Percentiles rank a stretch among this genome's conserved stretches.
Conservation (phyloP, 2,329 filamentous ascomycete species). For the Claviceps citrina region DNA sequence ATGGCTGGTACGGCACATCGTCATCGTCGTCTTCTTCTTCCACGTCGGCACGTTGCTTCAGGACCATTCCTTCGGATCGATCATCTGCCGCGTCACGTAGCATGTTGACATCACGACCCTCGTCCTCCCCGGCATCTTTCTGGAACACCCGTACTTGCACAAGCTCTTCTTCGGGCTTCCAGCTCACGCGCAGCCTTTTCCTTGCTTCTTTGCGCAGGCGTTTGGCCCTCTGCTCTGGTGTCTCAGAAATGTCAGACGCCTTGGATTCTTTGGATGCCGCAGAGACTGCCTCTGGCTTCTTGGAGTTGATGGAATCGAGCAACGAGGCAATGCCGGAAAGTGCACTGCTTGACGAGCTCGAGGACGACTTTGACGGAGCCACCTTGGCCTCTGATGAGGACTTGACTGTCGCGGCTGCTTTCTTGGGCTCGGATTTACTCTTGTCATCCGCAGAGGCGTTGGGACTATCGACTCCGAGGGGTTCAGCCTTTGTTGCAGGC, state of each 20-base stretch:
- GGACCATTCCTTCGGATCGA: conserved; percentile 55
- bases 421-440: conserved; percentile 16
- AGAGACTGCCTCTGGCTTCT: conserved; percentile 23
- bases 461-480: conserved; percentile 12
- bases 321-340: conserved; percentile 38
- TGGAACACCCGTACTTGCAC: conserved; percentile 54
- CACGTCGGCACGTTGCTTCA: conserved; percentile 36
- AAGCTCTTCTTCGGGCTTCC: conserved; percentile 52
- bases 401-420: conserved; percentile 9
- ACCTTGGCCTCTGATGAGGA: conserved; percentile 16
- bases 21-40: conserved; percentile 44
- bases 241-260: conserved; percentile 42
- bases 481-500: conserved; percentile 23
- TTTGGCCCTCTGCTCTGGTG: conserved; percentile 49
- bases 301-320: conserved; percentile 33
- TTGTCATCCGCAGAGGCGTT: conserved; percentile 18
- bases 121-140: conserved; percentile 56
- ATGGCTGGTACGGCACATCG: conserved; percentile 36
- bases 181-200: conserved; percentile 53
- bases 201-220: conserved; percentile 58
- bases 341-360: conserved; percentile 13
- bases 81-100: conserved; percentile 58
- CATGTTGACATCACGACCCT: conserved; percentile 51
- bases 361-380: conserved; percentile 5
- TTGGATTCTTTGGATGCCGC: conserved; percentile 37